Evolutionary conservation across 768 basidiomycete genomes (phyloP).

Genomic region (Xerocomellus chrysenteron): DNA sequence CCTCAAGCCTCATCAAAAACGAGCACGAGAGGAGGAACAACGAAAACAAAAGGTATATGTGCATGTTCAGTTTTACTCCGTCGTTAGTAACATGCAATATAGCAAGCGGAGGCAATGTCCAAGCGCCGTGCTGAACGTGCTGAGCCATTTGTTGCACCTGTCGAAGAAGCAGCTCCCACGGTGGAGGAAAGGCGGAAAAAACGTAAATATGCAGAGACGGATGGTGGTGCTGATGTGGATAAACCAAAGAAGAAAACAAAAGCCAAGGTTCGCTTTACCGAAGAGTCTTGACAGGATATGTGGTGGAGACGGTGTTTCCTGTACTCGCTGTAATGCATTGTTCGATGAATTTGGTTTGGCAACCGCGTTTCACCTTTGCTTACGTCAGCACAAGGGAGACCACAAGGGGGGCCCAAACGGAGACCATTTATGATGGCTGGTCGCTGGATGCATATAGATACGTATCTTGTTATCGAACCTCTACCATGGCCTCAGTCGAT

Average conservation of each 20-base stretch:
- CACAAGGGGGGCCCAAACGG: constrained; percentile 8
- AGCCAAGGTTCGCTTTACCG: constrained; percentile 21
- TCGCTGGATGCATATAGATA: constrained; percentile 5
- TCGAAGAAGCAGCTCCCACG: constrained; percentile 69
- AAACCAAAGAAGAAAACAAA: constrained; percentile 44
- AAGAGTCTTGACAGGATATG: constrained; percentile 5
- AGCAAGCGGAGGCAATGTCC: constrained; percentile 80
- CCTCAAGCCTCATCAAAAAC: constrained; percentile 88
- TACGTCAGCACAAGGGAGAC: constrained; percentile 26
- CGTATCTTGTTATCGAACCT: constrained; percentile 23
- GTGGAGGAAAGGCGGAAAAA: constrained; percentile 76
- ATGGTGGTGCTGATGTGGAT: constrained; percentile 33
- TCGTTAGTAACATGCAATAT: constrained; percentile 2
- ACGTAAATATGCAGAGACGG: constrained; percentile 45
- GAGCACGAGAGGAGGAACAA: constrained; percentile 65
- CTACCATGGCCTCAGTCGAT: constrained; percentile 46
- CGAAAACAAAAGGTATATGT: constrained; percentile 62
- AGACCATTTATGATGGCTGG: constrained; percentile 16
- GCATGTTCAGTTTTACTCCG: background rate
- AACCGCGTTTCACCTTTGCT: constrained; percentile 9
- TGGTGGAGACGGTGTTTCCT: background rate
- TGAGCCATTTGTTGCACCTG: constrained; percentile 84
- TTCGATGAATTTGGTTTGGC: background rate
- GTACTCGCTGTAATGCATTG: constrained; percentile 9
- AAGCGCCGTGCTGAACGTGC: constrained; percentile 78